Conservation (phyloP, 1,139 yeast species). For the Magnusiomyces tetraspermus region DNA sequence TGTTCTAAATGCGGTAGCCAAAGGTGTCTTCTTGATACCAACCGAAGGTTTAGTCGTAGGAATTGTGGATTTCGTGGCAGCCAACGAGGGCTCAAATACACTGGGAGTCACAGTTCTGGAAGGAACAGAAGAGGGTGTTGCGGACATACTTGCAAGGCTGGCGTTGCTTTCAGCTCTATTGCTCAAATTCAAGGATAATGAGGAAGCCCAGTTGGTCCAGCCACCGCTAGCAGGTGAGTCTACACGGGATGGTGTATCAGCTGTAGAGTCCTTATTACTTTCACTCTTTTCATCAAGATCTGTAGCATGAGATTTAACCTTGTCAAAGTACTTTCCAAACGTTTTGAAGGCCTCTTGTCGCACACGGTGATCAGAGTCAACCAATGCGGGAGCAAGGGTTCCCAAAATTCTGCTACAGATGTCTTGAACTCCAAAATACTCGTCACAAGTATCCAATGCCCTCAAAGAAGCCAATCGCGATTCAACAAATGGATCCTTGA, state of each 20-base stretch:
- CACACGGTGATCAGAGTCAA: conserved; percentile 65
- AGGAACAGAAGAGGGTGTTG: background rate
- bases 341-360: conserved; percentile 62
- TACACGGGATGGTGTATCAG: background rate
- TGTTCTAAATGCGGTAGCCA: background rate
- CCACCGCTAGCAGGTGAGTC: background rate
- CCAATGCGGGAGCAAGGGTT: conserved; percentile 70
- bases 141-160: too few relatives aligned
- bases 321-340: conserved; percentile 53
- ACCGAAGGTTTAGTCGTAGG: background rate
- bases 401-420: conserved; percentile 79
- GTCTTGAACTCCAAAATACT: conserved; percentile 62
- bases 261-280: background rate
- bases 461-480: conserved; percentile 69
- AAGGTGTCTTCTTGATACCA: background rate
- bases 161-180: background rate
- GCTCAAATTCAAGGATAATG: background rate
- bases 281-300: conserved; percentile 9
- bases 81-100: conserved; percentile 2
- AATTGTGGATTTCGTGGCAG: background rate
- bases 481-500: conserved; percentile 71
- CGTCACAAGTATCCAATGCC: conserved; percentile 59
- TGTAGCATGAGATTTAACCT: conserved; percentile 55
- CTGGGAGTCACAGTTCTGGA: conserved; percentile 10
- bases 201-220: conserved; percentile 4